Evolutionary conservation across 306 rosid species (phyloP).

Genomic region (Senna siamea): DNA sequence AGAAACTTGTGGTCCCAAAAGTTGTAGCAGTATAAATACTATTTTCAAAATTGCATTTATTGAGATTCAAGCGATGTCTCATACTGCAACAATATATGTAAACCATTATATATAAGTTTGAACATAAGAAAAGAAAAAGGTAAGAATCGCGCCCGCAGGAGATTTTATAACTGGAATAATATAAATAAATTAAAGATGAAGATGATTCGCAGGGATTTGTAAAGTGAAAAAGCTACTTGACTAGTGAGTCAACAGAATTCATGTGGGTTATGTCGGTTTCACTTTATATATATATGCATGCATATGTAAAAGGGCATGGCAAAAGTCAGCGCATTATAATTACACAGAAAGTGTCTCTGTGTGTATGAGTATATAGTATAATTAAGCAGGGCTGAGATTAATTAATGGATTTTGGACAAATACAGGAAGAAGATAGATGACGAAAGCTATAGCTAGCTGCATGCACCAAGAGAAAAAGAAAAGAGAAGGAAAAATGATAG

Average conservation of each 20-base stretch:
- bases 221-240: background rate
- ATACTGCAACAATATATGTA: background rate
- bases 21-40: background rate
- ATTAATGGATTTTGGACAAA: background rate
- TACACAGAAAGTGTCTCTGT: background rate
- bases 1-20: background rate
- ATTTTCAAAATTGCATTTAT: background rate
- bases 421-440: background rate
- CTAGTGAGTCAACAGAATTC: background rate
- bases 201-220: background rate
- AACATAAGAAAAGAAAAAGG: background rate
- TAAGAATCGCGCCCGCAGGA: background rate
- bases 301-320: slow-evolving; percentile 3
- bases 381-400: background rate
- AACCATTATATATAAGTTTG: background rate
- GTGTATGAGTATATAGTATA: no score
- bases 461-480: background rate
- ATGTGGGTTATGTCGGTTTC: background rate
- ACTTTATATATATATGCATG: background rate
- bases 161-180: background rate
- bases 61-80: background rate
- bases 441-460: background rate
- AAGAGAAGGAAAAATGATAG: background rate
- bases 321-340: slow-evolving; percentile 1
- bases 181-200: no score